phyloP scores from a whole-genome alignment of 2,329 filamentous ascomycete species.

The Talaromyces sp. region DNA sequence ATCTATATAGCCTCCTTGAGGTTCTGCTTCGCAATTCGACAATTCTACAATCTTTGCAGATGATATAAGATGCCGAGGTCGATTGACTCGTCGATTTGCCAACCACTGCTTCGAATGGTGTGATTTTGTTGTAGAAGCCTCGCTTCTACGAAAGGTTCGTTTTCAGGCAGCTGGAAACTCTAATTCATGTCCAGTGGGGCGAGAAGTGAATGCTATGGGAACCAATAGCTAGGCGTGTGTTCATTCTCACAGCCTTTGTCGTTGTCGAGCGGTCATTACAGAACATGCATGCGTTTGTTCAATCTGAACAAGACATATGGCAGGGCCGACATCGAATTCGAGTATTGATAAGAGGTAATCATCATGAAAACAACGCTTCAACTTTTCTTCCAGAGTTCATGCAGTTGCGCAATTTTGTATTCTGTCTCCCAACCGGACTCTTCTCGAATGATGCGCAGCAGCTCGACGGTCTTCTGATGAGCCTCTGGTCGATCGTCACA shows the following conservation, averaged over 20 bases:
- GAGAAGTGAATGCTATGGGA: not conserved
- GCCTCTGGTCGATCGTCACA: constrained; percentile 53
- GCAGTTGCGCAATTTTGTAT: constrained; percentile 51
- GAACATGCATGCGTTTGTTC: not conserved
- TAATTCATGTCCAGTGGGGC: not conserved
- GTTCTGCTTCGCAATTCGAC: not conserved
- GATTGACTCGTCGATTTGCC: not conserved
- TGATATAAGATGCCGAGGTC: not conserved
- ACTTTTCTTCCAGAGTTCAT: constrained; percentile 29
- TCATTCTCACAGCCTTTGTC: not conserved
- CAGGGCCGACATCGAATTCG: not conserved
- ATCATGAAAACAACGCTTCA: not conserved
- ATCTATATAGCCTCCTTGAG: not conserved
- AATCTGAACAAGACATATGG: not conserved
- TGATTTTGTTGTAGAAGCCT: not conserved
- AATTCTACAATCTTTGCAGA: not conserved
- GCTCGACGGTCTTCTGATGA: constrained; percentile 51
- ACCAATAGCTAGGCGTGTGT: not conserved
- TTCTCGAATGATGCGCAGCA: constrained; percentile 56
- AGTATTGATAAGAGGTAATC: not conserved
- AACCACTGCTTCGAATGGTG: not conserved
- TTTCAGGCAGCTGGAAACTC: not conserved
- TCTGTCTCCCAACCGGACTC: constrained; percentile 60
- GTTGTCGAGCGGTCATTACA: not conserved
- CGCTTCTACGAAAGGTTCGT: too few species aligned